Percentiles rank a stretch among this genome's conserved stretches.
Evolutionary conservation across 2,329 filamentous ascomycete species (phyloP).

Genomic region (Alternaria sp.): DNA sequence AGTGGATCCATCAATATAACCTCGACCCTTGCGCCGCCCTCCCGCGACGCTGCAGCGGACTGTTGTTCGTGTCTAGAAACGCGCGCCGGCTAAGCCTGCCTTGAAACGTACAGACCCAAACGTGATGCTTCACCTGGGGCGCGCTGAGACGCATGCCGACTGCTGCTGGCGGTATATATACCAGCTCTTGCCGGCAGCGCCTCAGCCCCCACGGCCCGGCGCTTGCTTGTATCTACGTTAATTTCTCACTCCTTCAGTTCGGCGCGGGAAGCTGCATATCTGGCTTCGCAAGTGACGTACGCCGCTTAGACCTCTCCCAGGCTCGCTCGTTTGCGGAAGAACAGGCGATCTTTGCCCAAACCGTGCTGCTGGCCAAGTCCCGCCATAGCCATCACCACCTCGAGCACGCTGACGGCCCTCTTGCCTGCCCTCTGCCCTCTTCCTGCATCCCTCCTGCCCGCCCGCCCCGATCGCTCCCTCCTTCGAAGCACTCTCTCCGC

Average conservation of each 20-base stretch:
- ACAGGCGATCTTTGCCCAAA: slow-evolving; percentile 34
- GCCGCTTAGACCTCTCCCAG: slow-evolving; percentile 22
- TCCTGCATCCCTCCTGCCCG: slow-evolving; percentile 14
- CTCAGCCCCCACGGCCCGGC: slow-evolving; percentile 10
- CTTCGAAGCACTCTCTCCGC: slow-evolving; percentile 46
- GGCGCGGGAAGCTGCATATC: slow-evolving; percentile 19
- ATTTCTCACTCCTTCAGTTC: slow-evolving; percentile 6
- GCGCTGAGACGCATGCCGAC: slow-evolving; percentile 26
- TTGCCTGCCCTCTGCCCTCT: slow-evolving; percentile 22
- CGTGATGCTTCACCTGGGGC: slow-evolving; percentile 29
- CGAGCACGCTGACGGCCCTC: slow-evolving; percentile 15
- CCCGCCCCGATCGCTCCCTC: slow-evolving; percentile 44
- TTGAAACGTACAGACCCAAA: slow-evolving; percentile 33
- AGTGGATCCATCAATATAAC: slow-evolving; percentile 9
- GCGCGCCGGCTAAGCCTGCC: background rate
- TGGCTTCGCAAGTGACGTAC: slow-evolving; percentile 35
- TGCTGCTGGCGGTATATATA: slow-evolving; percentile 13
- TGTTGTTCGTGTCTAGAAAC: slow-evolving; percentile 10
- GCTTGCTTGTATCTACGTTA: slow-evolving; percentile 3
- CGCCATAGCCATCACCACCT: slow-evolving; percentile 24
- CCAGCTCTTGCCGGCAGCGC: slow-evolving; percentile 10
- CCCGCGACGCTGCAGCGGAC: slow-evolving; percentile 1
- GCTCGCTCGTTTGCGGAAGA: slow-evolving; percentile 29
- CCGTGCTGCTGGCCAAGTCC: slow-evolving; percentile 26
- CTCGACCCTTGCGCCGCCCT: slow-evolving; percentile 1